Evolutionary conservation across 352 stramenopile genomes (phyloP).

Genomic region (Vaucheria bursata): DNA sequence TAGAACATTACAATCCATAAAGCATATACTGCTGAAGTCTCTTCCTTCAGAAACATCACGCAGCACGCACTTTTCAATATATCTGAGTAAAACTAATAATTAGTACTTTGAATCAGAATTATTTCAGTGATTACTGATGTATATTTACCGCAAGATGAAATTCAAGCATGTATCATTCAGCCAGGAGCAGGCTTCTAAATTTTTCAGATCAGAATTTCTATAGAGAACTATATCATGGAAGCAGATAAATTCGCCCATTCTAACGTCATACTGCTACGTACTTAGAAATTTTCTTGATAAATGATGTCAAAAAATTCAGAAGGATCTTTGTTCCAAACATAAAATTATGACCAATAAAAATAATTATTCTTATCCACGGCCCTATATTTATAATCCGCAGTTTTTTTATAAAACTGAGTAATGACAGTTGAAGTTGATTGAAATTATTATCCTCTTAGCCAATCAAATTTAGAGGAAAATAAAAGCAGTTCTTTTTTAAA

Average conservation of each 20-base stretch:
- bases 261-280: too few species aligned
- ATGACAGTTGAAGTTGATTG: too few species aligned
- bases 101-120: not conserved
- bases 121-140: not conserved
- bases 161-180: constrained; percentile 48
- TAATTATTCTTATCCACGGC: too few species aligned
- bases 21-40: not conserved
- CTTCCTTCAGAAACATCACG: not conserved
- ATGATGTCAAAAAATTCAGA: too few species aligned
- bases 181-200: constrained; percentile 27
- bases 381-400: too few species aligned
- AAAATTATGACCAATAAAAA: too few species aligned
- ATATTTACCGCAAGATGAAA: constrained; percentile 27
- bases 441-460: too few species aligned
- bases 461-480: too few species aligned
- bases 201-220: constrained; percentile 16
- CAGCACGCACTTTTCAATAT: not conserved
- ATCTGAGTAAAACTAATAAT: not conserved
- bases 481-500: too few species aligned
- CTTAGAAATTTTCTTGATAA: too few species aligned
- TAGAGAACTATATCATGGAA: constrained; percentile 45
- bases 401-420: too few species aligned
- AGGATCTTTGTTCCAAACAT: too few species aligned
- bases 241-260: constrained; percentile 34
- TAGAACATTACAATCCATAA: not conserved